Conservation (phyloP, 768 basidiomycete genomes). For the Leccinellum albellum region DNA sequence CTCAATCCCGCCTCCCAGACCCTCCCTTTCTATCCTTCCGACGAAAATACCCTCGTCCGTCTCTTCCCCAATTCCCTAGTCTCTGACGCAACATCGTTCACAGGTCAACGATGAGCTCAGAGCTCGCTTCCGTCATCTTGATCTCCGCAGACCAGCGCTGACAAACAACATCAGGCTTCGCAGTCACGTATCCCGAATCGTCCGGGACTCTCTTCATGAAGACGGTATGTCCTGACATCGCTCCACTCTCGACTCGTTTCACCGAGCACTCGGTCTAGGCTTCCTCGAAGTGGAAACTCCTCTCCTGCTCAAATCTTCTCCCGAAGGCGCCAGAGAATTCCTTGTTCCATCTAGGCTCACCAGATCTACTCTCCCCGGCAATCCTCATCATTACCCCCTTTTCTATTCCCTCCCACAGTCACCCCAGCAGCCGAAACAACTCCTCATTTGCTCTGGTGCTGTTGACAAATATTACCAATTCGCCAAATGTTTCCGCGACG, state of each 20-base stretch:
- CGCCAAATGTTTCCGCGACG: conserved; percentile 93
- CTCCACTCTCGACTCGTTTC: conserved; percentile 7
- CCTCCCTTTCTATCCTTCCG: conserved; percentile 85
- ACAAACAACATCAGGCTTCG: conserved; percentile 78
- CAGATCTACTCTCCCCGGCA: conserved; percentile 26
- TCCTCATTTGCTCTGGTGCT: conserved; percentile 84
- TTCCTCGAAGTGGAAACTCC: conserved; percentile 96
- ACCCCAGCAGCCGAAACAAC: conserved; percentile 93
- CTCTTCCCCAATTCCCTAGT: neutral
- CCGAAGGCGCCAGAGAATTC: conserved; percentile 93
- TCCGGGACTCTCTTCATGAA: conserved; percentile 69
- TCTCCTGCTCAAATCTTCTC: conserved; percentile 83
- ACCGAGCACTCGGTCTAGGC: conserved; percentile 41
- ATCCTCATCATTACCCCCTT: conserved; percentile 31
- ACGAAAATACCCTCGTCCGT: conserved; percentile 69
- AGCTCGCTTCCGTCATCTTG: conserved; percentile 82
- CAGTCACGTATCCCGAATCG: conserved; percentile 74
- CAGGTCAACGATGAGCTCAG: conserved; percentile 87
- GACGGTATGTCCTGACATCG: conserved; percentile 47
- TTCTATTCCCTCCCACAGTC: conserved; percentile 94
- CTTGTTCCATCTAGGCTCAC: conserved; percentile 75
- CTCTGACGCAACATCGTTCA: neutral
- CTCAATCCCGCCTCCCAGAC: conserved; percentile 71
- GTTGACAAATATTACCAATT: conserved; percentile 92
- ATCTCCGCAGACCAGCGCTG: conserved; percentile 73